Conservation (phyloP, 2,329 filamentous ascomycete genomes). For the Botryosphaeria dothidea region DNA sequence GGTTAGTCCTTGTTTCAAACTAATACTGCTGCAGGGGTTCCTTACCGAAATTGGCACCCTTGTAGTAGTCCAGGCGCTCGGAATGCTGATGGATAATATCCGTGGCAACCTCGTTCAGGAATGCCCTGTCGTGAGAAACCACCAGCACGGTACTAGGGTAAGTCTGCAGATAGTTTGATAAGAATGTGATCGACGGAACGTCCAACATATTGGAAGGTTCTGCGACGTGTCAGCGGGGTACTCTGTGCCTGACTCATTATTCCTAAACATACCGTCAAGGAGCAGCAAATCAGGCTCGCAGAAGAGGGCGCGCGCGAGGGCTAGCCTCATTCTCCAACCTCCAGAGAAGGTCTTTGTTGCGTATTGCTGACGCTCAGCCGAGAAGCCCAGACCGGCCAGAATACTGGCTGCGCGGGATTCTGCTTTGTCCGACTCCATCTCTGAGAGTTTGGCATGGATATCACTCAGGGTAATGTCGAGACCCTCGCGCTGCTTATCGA, state of each 20-base stretch:
- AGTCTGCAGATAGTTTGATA: slow-evolving; percentile 88
- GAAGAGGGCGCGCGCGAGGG: slow-evolving; percentile 90
- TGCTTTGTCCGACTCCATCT: slow-evolving; percentile 99
- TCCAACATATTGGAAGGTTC: slow-evolving; percentile 99
- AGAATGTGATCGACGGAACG: slow-evolving; percentile 98
- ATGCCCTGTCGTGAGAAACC: slow-evolving; percentile 97
- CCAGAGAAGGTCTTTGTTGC: slow-evolving; percentile 98
- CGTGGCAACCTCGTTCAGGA: slow-evolving; percentile 98
- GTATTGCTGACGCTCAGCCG: slow-evolving; percentile 84
- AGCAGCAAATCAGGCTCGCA: slow-evolving; percentile 95
- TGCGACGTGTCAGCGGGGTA: slow-evolving; percentile 24
- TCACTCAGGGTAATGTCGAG: slow-evolving; percentile 89
- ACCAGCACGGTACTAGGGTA: slow-evolving; percentile 96
- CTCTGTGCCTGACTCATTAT: slow-evolving; percentile 8
- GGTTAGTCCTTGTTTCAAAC: slow-evolving; percentile 19
- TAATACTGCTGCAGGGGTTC: slow-evolving; percentile 19
- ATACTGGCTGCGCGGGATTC: slow-evolving; percentile 95
- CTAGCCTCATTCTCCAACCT: slow-evolving; percentile 99
- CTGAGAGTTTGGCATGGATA: slow-evolving; percentile 85
- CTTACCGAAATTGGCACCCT: slow-evolving; percentile 82
- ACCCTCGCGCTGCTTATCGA: slow-evolving; percentile 86
- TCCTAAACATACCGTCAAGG: slow-evolving; percentile 64
- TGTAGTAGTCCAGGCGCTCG: slow-evolving; percentile 96
- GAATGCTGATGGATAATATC: slow-evolving; percentile 99
- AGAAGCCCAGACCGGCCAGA: slow-evolving; percentile 95